These are phyloP conservation scores for Neurospora sp. DNA, from an alignment of 495 filamentous ascomycete species.

Conservation along the genomic window DNA sequence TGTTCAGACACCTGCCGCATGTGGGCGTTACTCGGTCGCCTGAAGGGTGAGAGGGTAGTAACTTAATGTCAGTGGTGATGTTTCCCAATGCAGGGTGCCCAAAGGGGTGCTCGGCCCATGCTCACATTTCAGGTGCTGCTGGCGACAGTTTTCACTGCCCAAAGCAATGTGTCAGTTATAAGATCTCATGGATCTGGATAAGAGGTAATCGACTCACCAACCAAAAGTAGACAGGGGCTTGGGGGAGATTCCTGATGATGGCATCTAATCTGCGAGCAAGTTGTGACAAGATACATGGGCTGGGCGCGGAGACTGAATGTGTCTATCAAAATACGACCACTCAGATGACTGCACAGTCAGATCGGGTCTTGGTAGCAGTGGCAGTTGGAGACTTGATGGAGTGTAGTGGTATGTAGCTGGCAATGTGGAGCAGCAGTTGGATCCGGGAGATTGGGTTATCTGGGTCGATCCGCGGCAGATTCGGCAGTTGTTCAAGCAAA, in stretches of 20 bases:
- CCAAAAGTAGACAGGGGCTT: slow-evolving; percentile 15
- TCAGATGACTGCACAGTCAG: neutral
- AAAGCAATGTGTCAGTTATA: neutral
- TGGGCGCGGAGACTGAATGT: neutral
- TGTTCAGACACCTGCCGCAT: slow-evolving; percentile 28
- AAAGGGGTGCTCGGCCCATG: slow-evolving; percentile 1
- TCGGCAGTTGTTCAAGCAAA: neutral
- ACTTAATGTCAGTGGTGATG: neutral
- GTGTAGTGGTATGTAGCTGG: neutral
- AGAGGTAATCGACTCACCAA: slow-evolving; percentile 15
- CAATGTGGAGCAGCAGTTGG: neutral
- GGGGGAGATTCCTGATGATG: slow-evolving; percentile 1
- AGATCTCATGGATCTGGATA: neutral
- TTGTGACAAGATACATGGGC: neutral
- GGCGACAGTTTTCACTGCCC: slow-evolving; percentile 34
- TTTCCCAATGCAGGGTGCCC: neutral
- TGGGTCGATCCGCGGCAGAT: neutral
- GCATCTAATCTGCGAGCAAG: neutral
- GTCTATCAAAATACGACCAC: neutral
- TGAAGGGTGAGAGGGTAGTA: slow-evolving; percentile 10
- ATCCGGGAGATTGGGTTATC: neutral
- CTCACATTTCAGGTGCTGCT: slow-evolving; percentile 38
- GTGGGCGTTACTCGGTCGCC: slow-evolving; percentile 34
- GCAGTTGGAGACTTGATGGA: neutral
- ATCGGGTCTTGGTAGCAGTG: neutral